Percentiles rank a stretch among this genome's conserved stretches.
phyloP scores from a whole-genome alignment of 2,329 filamentous ascomycete genomes.

The Exophiala aquamarina region DNA sequence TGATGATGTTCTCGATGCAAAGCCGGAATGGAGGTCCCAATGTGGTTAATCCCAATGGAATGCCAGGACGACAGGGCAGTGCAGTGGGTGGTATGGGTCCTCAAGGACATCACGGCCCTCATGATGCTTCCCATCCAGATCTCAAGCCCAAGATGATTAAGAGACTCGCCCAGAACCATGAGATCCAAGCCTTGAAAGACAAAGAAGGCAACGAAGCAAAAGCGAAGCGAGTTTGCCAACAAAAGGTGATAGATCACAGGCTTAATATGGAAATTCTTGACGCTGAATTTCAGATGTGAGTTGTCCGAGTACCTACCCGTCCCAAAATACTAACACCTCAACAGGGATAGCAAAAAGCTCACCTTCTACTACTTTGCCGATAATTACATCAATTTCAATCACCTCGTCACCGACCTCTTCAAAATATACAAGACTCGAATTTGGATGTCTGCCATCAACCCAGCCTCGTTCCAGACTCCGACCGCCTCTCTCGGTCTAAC shows the following conservation, averaged over 20 bases:
- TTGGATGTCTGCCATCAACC: constrained; percentile 99
- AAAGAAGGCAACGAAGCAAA: constrained; percentile 98
- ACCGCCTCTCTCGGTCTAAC: constrained; percentile 63
- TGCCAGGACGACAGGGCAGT: constrained; percentile 65
- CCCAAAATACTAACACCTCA: constrained; percentile 18
- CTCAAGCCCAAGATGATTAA: constrained; percentile 97
- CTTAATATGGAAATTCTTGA: constrained; percentile 98
- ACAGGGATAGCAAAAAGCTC: constrained; percentile 96
- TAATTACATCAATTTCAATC: constrained; percentile 96
- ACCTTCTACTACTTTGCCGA: constrained; percentile 99
- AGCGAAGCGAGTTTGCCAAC: constrained; percentile 92
- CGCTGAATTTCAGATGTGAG: constrained; percentile 97
- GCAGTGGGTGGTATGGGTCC: constrained; percentile 78
- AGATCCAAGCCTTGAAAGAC: constrained; percentile 83
- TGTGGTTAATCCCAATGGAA: constrained; percentile 47
- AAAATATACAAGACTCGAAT: constrained; percentile 99
- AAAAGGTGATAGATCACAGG: constrained; percentile 92
- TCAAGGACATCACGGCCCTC: constrained; percentile 69
- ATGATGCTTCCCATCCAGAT: constrained; percentile 70
- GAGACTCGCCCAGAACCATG: constrained; percentile 85
- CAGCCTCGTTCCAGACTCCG: constrained; percentile 86
- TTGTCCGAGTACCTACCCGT: constrained; percentile 26
- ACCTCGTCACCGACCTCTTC: constrained; percentile 93
- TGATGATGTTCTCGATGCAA: constrained; percentile 96
- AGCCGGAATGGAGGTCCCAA: constrained; percentile 49